Base-by-base conservation (phyloP, 139 green algal species). In the Spirogloea muscicola region DNA sequence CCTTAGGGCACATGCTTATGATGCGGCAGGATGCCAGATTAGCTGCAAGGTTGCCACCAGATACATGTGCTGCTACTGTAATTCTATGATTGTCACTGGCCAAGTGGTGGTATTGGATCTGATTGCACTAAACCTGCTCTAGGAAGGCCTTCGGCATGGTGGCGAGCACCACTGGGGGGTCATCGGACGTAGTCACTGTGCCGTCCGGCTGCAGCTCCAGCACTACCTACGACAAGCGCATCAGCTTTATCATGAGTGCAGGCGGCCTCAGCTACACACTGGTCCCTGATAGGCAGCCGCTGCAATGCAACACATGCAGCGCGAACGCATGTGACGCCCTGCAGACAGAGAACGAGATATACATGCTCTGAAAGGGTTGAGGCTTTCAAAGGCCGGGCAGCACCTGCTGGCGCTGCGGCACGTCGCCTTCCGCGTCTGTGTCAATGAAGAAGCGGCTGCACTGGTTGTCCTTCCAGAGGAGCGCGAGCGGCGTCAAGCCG, bases 381-480 rank as follows among this genome's bases (percentile, higher is more conserved):
- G 43, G n/a, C 59, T 62, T 2, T 68, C 37, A 58, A 10, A 2
- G 7, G 2, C 4, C 1, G 5, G 36, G 9, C 29, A 62, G 38
- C n/a, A 89, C 70, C 49, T 84, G 68, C 83, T 96, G 87, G 52
- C 36, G 29, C 27, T 29, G n/a, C 34, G 81, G 76, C n/a, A 86
- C 71, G 18, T 49, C 40, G 3, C 89, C 88, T 31, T 79, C 25
- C n/a, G 68, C 68, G 57, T 91, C 89, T 0, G 87, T 91, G 55
- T 91, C 89, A 4, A 92, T 62, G 3, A 87, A 49, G 82, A 90
- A 91, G 13, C 67, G 76, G 71, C 82, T 91, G 84, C 89, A 95
- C 0, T 58, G 58, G 0, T 76, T 58, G 62, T 97, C 92, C 77
- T 97, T 97, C 93, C 93, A 97, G 52, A 91, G 57, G 43, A 97